phyloP scores from a whole-genome alignment of 768 basidiomycete genomes.

The Leccinum variicolor region DNA sequence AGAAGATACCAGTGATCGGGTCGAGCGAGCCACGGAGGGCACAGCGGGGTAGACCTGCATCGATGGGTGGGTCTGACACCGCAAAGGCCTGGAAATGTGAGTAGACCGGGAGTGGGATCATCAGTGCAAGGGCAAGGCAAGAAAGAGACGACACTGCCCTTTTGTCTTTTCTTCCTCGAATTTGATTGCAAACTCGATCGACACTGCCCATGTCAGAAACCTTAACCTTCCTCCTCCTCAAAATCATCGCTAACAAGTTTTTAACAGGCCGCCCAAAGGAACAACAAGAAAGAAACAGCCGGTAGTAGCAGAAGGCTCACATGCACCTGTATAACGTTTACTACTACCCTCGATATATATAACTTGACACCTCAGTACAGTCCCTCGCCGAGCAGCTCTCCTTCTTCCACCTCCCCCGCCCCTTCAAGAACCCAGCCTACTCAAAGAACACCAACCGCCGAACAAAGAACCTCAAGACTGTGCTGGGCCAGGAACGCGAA shows the following conservation, averaged over 20 bases:
- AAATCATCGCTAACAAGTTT: background rate
- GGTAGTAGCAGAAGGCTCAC: background rate
- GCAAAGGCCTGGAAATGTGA: background rate
- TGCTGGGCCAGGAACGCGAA: conserved; percentile 76
- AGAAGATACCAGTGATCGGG: conserved; percentile 62
- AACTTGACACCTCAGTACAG: conserved; percentile 31
- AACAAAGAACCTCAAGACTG: conserved; percentile 76
- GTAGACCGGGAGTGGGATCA: background rate
- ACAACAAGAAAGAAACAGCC: conserved; percentile 16
- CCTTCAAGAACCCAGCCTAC: conserved; percentile 76
- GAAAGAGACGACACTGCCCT: too few relatives aligned
- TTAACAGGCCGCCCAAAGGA: conserved; percentile 29
- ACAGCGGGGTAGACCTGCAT: conserved; percentile 11
- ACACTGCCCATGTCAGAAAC: background rate
- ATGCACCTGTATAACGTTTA: conserved; percentile 22
- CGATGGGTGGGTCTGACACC: conserved; percentile 5
- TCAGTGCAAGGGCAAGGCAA: background rate
- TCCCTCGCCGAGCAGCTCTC: conserved; percentile 73
- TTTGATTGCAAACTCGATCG: background rate
- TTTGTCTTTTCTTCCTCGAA: too few relatives aligned
- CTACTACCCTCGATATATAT: background rate
- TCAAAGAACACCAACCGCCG: conserved; percentile 68
- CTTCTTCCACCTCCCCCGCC: conserved; percentile 62
- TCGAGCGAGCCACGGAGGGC: conserved; percentile 61
- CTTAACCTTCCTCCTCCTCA: background rate